Base-by-base conservation (phyloP, 2,329 filamentous ascomycete genomes). In the Penicillium freii region DNA sequence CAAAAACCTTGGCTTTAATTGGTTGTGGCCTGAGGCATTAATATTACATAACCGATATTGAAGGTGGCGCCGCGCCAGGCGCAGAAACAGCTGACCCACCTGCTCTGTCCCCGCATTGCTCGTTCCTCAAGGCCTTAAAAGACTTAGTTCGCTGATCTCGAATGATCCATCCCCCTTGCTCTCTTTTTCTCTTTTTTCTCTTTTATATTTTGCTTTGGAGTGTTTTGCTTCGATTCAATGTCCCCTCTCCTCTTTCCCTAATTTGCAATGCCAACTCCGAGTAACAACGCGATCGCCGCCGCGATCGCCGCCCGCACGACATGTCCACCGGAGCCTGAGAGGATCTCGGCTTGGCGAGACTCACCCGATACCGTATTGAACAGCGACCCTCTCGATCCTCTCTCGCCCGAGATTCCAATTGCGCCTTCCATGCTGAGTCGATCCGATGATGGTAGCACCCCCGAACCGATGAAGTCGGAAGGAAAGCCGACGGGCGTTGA, bases 221-320 rank as follows among this genome's bases (percentile, higher is more conserved):
- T 54, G 33, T 57, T 50, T 54, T 52, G 50, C 50, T 62, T 58
- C 53, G 65, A 65, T 67, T 72, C 71, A 66, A 74, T 76, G 72
- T 71, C 65, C 69, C 65, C 65, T 65, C 63, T 64, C 48, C 51
- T 62, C 39, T 47, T 63, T 61, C 62, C 57, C 63, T 76, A 60
- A 74, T 69, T 69, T 66, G 68, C 70, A 73, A 82, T 82, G 80
- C 80, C 80, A 68, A 81, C 79, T 56, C 77, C 75, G 65, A 77
- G 74, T 71, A 66, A 73, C 74, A 76, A 70, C 71, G 69, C 75
- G 68, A 77, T 77, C 73, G 73, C 70, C 70, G 76, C 75, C 67
- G 72, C 73, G 60, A 67, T 76, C 65, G 73, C 77, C 63, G 70
- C 73, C 67, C 80, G 74, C 67, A 71, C 50, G 29, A 52, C 78